Percentiles rank a stretch among this genome's conserved stretches.
Evolutionary conservation across 345 rosid species (phyloP).

Genomic region (Brassica incana): DNA sequence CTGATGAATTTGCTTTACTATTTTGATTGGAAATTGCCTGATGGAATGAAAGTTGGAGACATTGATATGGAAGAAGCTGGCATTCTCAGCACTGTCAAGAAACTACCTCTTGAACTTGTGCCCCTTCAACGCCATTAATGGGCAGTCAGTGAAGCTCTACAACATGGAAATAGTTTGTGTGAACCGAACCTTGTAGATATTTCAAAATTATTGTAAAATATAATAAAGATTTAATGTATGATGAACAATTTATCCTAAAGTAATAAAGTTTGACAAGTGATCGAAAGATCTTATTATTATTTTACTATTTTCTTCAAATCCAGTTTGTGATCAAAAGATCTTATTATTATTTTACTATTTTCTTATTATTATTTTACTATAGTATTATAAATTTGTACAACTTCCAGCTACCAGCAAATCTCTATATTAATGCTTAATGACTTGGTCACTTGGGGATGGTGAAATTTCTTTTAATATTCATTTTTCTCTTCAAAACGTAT

Average conservation of each 20-base stretch:
- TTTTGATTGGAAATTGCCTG: constrained; percentile 20
- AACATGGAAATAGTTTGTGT: not conserved
- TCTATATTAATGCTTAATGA: not conserved
- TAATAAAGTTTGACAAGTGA: not conserved
- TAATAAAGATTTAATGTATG: not conserved
- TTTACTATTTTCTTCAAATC: not conserved
- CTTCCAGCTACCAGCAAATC: not conserved
- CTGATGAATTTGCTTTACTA: constrained; percentile 17
- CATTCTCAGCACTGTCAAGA: not conserved
- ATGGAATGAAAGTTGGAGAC: constrained; percentile 21
- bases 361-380: no score
- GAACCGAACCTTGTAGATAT: not conserved
- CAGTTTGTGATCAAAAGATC: not conserved
- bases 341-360: not conserved
- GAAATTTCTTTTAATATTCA: not conserved
- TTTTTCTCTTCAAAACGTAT: not conserved
- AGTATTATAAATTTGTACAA: not conserved
- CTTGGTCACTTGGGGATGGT: not conserved
- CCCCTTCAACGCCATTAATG: not conserved
- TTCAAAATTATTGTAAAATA: not conserved
- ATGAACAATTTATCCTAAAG: not conserved
- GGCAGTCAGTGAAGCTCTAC: not conserved
- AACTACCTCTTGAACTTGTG: constrained; percentile 39
- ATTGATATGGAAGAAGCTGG: constrained; percentile 22
- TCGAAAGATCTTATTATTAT: not conserved